Evolutionary conservation across 306 rosid genomes (phyloP).

Genomic region (Citrullus colocynthis): DNA sequence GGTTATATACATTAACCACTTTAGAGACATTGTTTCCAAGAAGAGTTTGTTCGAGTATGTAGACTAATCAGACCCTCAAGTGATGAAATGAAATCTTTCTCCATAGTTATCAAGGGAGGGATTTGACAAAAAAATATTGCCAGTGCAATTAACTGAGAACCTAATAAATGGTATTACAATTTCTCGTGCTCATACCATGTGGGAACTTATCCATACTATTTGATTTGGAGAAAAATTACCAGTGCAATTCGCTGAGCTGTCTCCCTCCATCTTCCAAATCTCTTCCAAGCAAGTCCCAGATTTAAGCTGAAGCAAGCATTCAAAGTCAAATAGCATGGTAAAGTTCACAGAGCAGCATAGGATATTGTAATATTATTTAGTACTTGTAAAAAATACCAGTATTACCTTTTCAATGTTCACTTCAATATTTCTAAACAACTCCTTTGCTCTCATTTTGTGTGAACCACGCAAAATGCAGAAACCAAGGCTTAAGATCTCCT

Average conservation of each 20-base stretch:
- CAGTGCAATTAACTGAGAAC: not conserved
- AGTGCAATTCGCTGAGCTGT: constrained; percentile 9
- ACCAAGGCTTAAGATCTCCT: constrained; percentile 44
- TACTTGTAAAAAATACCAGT: not conserved
- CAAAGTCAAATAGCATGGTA: constrained; percentile 10
- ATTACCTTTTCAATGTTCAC: constrained; percentile 51
- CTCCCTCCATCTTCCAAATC: constrained; percentile 35
- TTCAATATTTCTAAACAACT: constrained; percentile 34
- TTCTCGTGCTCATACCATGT: not conserved
- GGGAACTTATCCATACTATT: not conserved
- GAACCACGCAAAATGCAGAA: constrained; percentile 66
- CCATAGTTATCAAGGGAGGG: not conserved
- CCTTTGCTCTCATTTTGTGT: constrained; percentile 30
- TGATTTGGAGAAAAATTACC: constrained; percentile 25
- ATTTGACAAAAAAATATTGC: not conserved
- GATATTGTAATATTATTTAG: not conserved
- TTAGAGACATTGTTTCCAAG: not conserved
- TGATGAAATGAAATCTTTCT: not conserved
- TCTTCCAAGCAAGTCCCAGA: constrained; percentile 36
- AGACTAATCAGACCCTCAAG: not conserved
- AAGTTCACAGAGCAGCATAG: not conserved
- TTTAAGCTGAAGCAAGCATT: constrained; percentile 46
- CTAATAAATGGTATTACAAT: not conserved
- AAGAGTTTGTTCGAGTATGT: not conserved
- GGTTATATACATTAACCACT: not conserved